These are phyloP conservation scores for Cercophora sp. DNA, from an alignment of 495 filamentous ascomycete genomes.

Conservation along the genomic window DNA sequence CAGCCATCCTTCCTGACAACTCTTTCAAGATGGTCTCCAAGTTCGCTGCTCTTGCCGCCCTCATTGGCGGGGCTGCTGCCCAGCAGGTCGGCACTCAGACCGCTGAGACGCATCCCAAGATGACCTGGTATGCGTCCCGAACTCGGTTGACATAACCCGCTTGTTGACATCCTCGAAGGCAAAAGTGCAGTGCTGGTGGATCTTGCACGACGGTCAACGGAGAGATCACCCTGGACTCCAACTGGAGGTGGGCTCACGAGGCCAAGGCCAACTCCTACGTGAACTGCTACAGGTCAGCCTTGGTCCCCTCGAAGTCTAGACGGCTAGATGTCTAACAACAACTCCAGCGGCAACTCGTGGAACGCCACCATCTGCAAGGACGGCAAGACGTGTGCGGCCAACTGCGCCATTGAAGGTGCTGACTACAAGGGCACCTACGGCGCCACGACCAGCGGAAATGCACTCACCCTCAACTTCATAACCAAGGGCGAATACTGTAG, in stretches of 20 bases:
- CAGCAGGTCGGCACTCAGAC: slow-evolving; percentile 56
- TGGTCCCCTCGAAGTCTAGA: too few relatives aligned
- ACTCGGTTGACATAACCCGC: not conserved
- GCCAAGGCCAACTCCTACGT: slow-evolving; percentile 26
- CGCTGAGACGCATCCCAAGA: slow-evolving; percentile 54
- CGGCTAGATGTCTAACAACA: too few relatives aligned
- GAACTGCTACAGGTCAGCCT: slow-evolving; percentile 52
- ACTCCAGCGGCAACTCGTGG: slow-evolving; percentile 46
- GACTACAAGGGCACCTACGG: slow-evolving; percentile 45
- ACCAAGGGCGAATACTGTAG: slow-evolving; percentile 45
- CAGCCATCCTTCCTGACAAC: slow-evolving; percentile 7
- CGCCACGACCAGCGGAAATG: slow-evolving; percentile 41
- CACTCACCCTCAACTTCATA: slow-evolving; percentile 48
- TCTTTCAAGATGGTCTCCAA: slow-evolving; percentile 21
- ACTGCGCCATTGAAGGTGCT: slow-evolving; percentile 45
- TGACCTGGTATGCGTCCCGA: slow-evolving; percentile 36
- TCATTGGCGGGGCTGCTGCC: slow-evolving; percentile 34
- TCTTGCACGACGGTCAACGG: slow-evolving; percentile 43
- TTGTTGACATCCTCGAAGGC: slow-evolving; percentile 17
- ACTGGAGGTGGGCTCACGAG: slow-evolving; percentile 49
- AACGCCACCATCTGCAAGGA: slow-evolving; percentile 36
- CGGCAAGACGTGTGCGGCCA: slow-evolving; percentile 36
- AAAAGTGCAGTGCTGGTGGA: slow-evolving; percentile 46
- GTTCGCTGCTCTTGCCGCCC: slow-evolving; percentile 29
- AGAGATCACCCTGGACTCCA: slow-evolving; percentile 43